These are phyloP conservation scores for Fraxinus pennsylvanica DNA, from an alignment of 257 asterid genomes.

Conservation along the genomic window DNA sequence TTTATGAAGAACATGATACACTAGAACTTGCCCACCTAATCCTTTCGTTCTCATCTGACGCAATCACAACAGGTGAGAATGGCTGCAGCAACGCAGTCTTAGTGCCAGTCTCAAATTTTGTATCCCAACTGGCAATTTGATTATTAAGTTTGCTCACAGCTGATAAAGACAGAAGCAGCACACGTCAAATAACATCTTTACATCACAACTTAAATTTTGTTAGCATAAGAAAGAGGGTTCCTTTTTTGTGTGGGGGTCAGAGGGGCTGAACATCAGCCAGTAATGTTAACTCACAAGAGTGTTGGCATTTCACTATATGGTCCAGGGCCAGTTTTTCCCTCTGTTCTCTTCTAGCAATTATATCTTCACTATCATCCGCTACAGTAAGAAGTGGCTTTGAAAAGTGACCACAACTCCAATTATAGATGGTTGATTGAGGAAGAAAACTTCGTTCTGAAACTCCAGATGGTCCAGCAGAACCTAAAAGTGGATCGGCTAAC, in stretches of 20 bases:
- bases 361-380: constrained; percentile 81
- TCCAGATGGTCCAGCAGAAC: constrained; percentile 71
- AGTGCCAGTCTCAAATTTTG: constrained; percentile 87
- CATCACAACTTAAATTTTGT: not conserved
- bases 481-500: constrained; percentile 90
- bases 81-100: constrained; percentile 80
- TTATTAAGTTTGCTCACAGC: constrained; percentile 79
- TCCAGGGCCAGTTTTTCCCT: constrained; percentile 82
- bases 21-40: constrained; percentile 54
- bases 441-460: constrained; percentile 89
- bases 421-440: constrained; percentile 88
- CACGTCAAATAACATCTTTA: not conserved
- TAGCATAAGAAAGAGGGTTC: not conserved
- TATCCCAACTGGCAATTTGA: constrained; percentile 99
- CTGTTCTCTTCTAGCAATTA: constrained; percentile 79
- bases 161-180: constrained; percentile 32
- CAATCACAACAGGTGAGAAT: constrained; percentile 84
- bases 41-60: constrained; percentile 87
- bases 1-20: not conserved
- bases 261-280: not conserved
- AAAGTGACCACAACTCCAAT: constrained; percentile 98
- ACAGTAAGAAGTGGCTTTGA: constrained; percentile 95
- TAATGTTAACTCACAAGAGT: constrained; percentile 57
- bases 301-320: constrained; percentile 85
- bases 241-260: no score